Conservation (phyloP, 192 early-diverging fungal genomes). For the Dispira parvispora region DNA sequence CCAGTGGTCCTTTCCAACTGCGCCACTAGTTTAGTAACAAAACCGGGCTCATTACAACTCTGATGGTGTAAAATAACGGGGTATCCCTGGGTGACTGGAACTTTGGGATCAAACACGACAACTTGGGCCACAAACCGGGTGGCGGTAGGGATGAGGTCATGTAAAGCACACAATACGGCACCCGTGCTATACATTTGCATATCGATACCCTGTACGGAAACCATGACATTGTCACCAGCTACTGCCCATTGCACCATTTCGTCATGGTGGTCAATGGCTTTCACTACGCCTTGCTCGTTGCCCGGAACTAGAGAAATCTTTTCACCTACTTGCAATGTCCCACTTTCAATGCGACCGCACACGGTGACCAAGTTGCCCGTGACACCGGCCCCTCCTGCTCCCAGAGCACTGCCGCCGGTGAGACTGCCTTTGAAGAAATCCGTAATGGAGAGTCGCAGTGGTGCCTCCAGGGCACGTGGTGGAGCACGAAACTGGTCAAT, state of each 20-base stretch:
- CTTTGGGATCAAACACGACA: constrained; percentile 81
- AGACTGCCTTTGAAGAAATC: constrained; percentile 84
- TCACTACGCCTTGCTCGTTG: constrained; percentile 53
- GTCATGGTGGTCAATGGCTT: constrained; percentile 59
- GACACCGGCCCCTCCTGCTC: constrained; percentile 28
- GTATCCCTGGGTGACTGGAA: constrained; percentile 86
- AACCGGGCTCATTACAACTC: constrained; percentile 62
- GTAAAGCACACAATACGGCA: constrained; percentile 62
- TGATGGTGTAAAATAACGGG: constrained; percentile 75
- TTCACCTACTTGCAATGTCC: constrained; percentile 79
- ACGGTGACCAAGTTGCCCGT: constrained; percentile 54
- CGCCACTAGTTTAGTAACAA: constrained; percentile 55
- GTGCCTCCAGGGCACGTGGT: constrained; percentile 51
- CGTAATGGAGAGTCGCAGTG: constrained; percentile 68
- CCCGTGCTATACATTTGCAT: constrained; percentile 41
- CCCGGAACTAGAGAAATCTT: constrained; percentile 66
- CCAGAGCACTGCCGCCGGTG: neutral
- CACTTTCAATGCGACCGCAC: constrained; percentile 73
- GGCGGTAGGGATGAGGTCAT: constrained; percentile 56
- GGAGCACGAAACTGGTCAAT: constrained; percentile 65
- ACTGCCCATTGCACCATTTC: constrained; percentile 70
- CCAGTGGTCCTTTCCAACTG: constrained; percentile 68
- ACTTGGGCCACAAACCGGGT: constrained; percentile 66
- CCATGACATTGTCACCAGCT: constrained; percentile 77
- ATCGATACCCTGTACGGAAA: constrained; percentile 42